These are phyloP conservation scores for Onygena corvina DNA, from an alignment of 2,329 filamentous ascomycete species.

Conservation along the genomic window DNA sequence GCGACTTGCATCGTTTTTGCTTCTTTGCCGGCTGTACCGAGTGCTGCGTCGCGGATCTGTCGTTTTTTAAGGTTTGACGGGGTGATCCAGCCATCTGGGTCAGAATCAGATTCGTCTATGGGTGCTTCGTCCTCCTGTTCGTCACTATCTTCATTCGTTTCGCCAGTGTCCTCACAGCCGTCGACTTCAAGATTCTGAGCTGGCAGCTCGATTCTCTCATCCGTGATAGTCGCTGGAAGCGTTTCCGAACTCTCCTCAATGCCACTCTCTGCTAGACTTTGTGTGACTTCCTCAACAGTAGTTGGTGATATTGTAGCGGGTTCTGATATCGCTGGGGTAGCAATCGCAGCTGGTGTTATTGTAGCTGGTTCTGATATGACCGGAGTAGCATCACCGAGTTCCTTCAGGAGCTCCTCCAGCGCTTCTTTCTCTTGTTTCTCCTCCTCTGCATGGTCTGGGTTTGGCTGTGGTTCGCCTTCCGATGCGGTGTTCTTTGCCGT, in stretches of 20 bases:
- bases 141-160: conserved; percentile 13
- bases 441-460: conserved; percentile 11
- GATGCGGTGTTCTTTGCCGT: conserved; percentile 16
- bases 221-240: background rate
- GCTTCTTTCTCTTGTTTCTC: conserved; percentile 21
- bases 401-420: conserved; percentile 14
- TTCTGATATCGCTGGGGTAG: too few relatives aligned
- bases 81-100: conserved; percentile 76
- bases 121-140: conserved; percentile 20
- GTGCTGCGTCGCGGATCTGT: conserved; percentile 54
- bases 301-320: conserved; percentile 10
- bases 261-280: conserved; percentile 20
- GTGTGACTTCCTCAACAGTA: conserved; percentile 22
- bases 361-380: too few relatives aligned
- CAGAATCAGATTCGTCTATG: conserved; percentile 33
- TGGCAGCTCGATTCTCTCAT: background rate
- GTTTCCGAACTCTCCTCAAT: conserved; percentile 18
- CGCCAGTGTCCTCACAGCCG: conserved; percentile 15
- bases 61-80: conserved; percentile 81
- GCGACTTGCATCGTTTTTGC: conserved; percentile 66
- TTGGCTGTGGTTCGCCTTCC: conserved; percentile 17
- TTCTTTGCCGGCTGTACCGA: conserved; percentile 39
- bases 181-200: background rate
- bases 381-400: too few relatives aligned
- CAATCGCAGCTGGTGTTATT: too few relatives aligned